Evolutionary conservation across 2,329 filamentous ascomycete genomes (phyloP), one percentile per base, ranked within the genome.

Genomic region (Penicillium frequentans): DNA sequence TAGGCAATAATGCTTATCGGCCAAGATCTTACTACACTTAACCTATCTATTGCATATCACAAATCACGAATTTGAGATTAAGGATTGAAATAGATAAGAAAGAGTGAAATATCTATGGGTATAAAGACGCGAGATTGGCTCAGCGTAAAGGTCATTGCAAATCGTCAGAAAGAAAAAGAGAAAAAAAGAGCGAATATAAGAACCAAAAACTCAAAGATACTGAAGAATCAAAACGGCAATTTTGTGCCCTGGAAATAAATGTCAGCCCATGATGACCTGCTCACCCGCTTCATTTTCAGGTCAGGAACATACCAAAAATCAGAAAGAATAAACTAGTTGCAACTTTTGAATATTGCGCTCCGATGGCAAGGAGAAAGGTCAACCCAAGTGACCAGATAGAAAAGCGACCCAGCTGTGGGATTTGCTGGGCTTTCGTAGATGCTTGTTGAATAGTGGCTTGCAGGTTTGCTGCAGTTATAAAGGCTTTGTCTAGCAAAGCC

Each of bases 381-480:
- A 21, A 11, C 2, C 6, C 23, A 6, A 39, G 3, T 7, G 23
- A n/a, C 33, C 11, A 50, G 8, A 14, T 26, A 19, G 14, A 42
- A 5, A 24, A 24, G 16, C 9, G n/a, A 1, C 43, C 50, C 9
- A 35, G 19, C 21, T 16, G 26, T 14, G 64, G 63, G 5, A 62
- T 43, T 1, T 60, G 56, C 49, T 63, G 63, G 53, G 67, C 68
- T 55, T 60, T 69, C 5, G 52, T 42, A 1, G 66, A 54, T 23
- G 69, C 62, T 27, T 70, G 70, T 5, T 75, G 68, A n/a, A 75
- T 62, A 29, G 67, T 60, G 14, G 65, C 53, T 37, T 73, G 69
- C 1, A 75, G 47, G 51, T 73, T 70, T 5, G 68, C 68, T 39
- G 71, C 68, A 5, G 66, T 59, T 8, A 63, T 56, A 6, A 61